phyloP scores from a whole-genome alignment of 805 yeast species.

The Saturnispora sanitii region DNA sequence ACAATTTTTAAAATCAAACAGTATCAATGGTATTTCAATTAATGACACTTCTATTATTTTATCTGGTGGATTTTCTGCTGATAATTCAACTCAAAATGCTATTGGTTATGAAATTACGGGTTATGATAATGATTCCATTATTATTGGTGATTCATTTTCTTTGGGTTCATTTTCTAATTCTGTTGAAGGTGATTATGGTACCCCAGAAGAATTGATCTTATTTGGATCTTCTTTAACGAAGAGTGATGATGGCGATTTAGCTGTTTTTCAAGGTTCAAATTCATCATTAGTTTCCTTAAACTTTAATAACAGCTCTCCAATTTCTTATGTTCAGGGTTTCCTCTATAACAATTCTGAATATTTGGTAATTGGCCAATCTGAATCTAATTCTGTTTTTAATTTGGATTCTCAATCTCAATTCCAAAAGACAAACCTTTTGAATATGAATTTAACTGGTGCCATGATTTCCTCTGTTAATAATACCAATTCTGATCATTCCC shows the following conservation, averaged over 20 bases:
- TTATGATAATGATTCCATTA: conserved; percentile 12
- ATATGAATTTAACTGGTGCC: conserved; percentile 26
- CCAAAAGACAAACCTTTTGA: conserved; percentile 18
- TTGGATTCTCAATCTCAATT: conserved; percentile 30
- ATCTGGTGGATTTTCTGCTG: conserved; percentile 39
- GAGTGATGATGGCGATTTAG: neutral
- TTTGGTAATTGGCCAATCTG: conserved; percentile 29
- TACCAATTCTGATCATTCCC: conserved; percentile 5
- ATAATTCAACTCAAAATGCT: conserved; percentile 31
- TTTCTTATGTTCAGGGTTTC: conserved; percentile 14
- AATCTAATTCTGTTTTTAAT: conserved; percentile 32
- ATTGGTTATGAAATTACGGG: conserved; percentile 24
- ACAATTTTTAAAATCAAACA: conserved; percentile 30
- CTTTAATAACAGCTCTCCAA: neutral
- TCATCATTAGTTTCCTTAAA: conserved; percentile 1
- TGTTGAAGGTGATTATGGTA: conserved; percentile 28
- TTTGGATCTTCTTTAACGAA: conserved; percentile 29
- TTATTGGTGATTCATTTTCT: conserved; percentile 5
- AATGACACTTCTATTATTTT: conserved; percentile 31
- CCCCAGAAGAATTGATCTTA: conserved; percentile 30
- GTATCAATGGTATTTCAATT: conserved; percentile 28
- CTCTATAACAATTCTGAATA: conserved; percentile 32
- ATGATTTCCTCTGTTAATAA: conserved; percentile 8
- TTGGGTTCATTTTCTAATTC: conserved; percentile 32
- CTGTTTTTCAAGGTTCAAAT: conserved; percentile 3